phyloP scores from a whole-genome alignment of 805 yeast genomes.

The Scheffersomyces lignosus region DNA sequence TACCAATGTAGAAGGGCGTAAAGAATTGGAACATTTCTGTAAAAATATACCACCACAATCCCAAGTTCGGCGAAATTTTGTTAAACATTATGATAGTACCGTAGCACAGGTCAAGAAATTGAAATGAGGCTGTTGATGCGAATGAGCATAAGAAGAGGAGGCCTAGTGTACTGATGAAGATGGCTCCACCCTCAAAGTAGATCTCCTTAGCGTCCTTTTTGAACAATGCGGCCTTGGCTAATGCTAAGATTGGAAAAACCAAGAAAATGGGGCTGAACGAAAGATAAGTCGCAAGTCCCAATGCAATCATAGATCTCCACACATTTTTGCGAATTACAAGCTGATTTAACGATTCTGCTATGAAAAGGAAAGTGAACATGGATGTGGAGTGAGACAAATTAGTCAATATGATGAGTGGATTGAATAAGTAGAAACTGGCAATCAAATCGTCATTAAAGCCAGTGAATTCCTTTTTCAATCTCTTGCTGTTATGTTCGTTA shows the following conservation, averaged over 20 bases:
- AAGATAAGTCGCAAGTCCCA: constrained; percentile 66
- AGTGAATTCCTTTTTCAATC: constrained; percentile 7
- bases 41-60: constrained; percentile 98
- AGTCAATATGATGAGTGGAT: constrained; percentile 75
- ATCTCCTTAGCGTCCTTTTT: background rate
- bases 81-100: constrained; percentile 58
- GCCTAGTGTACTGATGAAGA: constrained; percentile 14
- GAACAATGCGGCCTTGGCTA: constrained; percentile 23
- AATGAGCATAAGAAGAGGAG: constrained; percentile 29
- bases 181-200: constrained; percentile 13
- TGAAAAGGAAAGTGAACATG: constrained; percentile 57
- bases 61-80: constrained; percentile 85
- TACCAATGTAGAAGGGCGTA: constrained; percentile 75
- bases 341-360: constrained; percentile 49
- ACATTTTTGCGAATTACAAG: constrained; percentile 40
- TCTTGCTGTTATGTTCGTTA: constrained; percentile 20
- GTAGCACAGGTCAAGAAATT: constrained; percentile 41
- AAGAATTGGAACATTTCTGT: constrained; percentile 93
- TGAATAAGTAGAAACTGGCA: constrained; percentile 68
- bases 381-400: constrained; percentile 68
- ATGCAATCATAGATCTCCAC: constrained; percentile 46
- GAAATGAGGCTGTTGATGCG: constrained; percentile 23
- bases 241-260: constrained; percentile 53
- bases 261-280: constrained; percentile 63
- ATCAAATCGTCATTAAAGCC: constrained; percentile 45